These are phyloP conservation scores for Penicillium sp. DNA, from an alignment of 2,329 filamentous ascomycete genomes.

Conservation along the genomic window DNA sequence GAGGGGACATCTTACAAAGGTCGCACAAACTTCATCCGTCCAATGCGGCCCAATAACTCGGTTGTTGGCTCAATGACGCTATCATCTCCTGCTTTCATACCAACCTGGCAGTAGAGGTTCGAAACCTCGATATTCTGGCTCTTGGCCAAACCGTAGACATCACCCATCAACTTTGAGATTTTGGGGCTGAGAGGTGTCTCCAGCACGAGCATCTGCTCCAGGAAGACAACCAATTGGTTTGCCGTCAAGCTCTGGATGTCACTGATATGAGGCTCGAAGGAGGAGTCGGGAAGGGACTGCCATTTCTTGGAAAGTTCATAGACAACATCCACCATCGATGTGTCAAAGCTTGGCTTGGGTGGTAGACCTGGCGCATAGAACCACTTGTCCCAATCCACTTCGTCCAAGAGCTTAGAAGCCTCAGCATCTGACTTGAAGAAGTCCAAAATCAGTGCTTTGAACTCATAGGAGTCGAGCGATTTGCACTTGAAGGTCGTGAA, in stretches of 20 bases:
- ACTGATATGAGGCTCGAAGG: constrained; percentile 60
- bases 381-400: constrained; percentile 84
- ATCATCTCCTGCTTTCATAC: constrained; percentile 70
- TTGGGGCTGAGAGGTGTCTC: constrained; percentile 62
- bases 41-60: constrained; percentile 75
- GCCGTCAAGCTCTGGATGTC: constrained; percentile 76
- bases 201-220: constrained; percentile 74
- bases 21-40: constrained; percentile 95
- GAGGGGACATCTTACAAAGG: constrained; percentile 60
- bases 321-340: constrained; percentile 79
- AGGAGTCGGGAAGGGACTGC: constrained; percentile 54
- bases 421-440: constrained; percentile 75
- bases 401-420: constrained; percentile 60
- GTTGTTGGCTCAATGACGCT: constrained; percentile 69
- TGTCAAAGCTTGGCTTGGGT: constrained; percentile 88
- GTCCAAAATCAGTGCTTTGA: constrained; percentile 80
- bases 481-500: constrained; percentile 82
- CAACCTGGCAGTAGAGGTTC: constrained; percentile 75
- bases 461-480: constrained; percentile 90
- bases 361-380: constrained; percentile 89
- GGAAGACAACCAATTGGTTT: constrained; percentile 89
- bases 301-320: constrained; percentile 81
- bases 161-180: constrained; percentile 70
- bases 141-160: constrained; percentile 69
- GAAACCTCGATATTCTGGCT: constrained; percentile 86